phyloP scores from a whole-genome alignment of 352 stramenopile species.

The Phytophthora ohioensis region DNA sequence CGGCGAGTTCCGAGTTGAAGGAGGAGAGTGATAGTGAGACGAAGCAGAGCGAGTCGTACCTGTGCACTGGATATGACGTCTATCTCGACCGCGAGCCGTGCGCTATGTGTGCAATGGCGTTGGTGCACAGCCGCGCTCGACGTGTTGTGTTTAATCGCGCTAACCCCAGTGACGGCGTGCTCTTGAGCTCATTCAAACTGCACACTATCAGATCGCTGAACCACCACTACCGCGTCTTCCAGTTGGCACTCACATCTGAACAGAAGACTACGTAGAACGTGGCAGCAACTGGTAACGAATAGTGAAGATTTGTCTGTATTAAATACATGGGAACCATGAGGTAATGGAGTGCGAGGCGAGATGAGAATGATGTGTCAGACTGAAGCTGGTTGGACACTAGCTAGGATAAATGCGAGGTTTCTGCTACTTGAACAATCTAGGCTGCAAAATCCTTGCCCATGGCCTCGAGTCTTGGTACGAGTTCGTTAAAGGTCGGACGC shows the following conservation, averaged over 20 bases:
- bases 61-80: conserved; percentile 91
- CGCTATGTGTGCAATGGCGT: conserved; percentile 91
- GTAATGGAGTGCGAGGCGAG: conserved; percentile 4
- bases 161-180: conserved; percentile 68
- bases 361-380: neutral
- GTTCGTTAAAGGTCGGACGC: conserved; percentile 82
- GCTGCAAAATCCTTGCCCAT: conserved; percentile 80
- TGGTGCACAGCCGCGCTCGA: conserved; percentile 86
- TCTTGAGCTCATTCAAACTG: conserved; percentile 68
- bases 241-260: conserved; percentile 34
- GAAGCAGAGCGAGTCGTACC: conserved; percentile 65
- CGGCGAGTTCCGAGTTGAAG: neutral
- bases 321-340: conserved; percentile 28
- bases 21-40: conserved; percentile 4
- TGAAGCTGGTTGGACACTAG: neutral
- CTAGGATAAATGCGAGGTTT: conserved; percentile 27
- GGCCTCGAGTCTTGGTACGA: conserved; percentile 80
- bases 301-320: conserved; percentile 23
- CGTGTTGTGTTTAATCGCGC: conserved; percentile 77
- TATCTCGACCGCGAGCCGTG: conserved; percentile 89
- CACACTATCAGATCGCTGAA: conserved; percentile 91
- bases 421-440: conserved; percentile 16
- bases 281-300: neutral
- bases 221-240: conserved; percentile 89
- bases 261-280: neutral